Evolutionary conservation across 768 basidiomycete genomes (phyloP).

Genomic region (Pleurotus platypus): DNA sequence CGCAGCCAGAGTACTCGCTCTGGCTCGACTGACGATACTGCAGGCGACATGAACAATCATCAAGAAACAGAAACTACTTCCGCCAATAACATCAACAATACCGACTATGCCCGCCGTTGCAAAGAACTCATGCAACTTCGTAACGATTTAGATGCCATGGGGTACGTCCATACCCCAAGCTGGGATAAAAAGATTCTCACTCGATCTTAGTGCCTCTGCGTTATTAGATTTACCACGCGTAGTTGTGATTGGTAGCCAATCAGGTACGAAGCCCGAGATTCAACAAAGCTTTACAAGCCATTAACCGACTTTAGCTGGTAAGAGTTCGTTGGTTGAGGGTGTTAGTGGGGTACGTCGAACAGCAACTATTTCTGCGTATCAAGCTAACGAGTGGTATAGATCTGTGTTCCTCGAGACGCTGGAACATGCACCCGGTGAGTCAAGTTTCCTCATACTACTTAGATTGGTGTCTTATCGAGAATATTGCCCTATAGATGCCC

Average conservation of each 20-base stretch:
- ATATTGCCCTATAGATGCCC: slow-evolving; percentile 36
- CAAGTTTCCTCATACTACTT: neutral
- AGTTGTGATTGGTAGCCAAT: slow-evolving; percentile 55
- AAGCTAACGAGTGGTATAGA: slow-evolving; percentile 27
- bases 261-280: slow-evolving; percentile 29
- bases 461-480: neutral
- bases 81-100: slow-evolving; percentile 13
- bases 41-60: neutral
- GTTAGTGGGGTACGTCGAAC: slow-evolving; percentile 43
- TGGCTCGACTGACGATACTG: neutral
- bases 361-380: neutral
- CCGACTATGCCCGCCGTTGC: slow-evolving; percentile 36
- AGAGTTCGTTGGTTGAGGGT: slow-evolving; percentile 58
- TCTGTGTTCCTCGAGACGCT: slow-evolving; percentile 58
- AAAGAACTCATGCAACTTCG: slow-evolving; percentile 35
- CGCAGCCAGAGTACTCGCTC: neutral
- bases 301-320: slow-evolving; percentile 39
- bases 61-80: neutral
- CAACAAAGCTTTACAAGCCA: neutral
- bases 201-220: slow-evolving; percentile 26
- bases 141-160: slow-evolving; percentile 34
- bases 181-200: neutral
- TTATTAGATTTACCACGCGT: slow-evolving; percentile 47
- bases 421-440: slow-evolving; percentile 55
- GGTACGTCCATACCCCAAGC: slow-evolving; percentile 21